Base-by-base conservation (phyloP, 495 filamentous ascomycete species). In the Hypoxylon subgilvum region DNA sequence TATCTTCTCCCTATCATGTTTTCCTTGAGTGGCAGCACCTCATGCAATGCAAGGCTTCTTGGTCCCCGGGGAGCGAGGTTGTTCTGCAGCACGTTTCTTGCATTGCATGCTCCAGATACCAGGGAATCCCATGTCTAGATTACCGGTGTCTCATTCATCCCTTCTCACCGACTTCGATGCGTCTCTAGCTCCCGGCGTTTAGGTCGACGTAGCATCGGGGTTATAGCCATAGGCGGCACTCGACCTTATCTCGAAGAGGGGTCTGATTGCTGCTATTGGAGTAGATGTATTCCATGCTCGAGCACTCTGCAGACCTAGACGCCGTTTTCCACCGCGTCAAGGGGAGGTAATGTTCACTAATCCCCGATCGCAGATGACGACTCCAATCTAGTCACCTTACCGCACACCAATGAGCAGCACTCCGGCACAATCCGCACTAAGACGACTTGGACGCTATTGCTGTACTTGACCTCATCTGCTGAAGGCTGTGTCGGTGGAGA, bases 391-490 rank as follows among this genome's bases (percentile, higher is more conserved):
- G 62, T 66, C 42, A 39, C 52, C 51, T 19, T 53, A 14, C 22
- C 58, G 40, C 38, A 68, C 91, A 87, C 93, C 60, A 90, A 94
- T 71, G 92, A 95, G 63, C n/a, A n/a, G n/a, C 86, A 86, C 10
- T 89, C 92, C 58, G 75, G 73, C 46, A 67, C 94, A 14, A 78
- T 76, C 3, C 78, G 78, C n/a, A 88, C 83, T 42, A 86, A 83
- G 64, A 96, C 93, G 12, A 96, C 92, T 0, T 97, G 92, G 92
- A 96, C 93, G 0, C 80, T 96, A 4, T 80, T 96, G 0, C 83
- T 96, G 43, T 97, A 97, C 63, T 81, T 97, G 25, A 92, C 88
- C 0, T 85, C 85, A 2, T 76, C 80, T 2, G 69, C 74, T 2
- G 86, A 86, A 1, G 88, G 86, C 6, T 88, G 90, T 56, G 61